These are phyloP conservation scores for Bassia scoparia DNA, from an alignment of 148 eudicot genomes.

Conservation along the genomic window DNA sequence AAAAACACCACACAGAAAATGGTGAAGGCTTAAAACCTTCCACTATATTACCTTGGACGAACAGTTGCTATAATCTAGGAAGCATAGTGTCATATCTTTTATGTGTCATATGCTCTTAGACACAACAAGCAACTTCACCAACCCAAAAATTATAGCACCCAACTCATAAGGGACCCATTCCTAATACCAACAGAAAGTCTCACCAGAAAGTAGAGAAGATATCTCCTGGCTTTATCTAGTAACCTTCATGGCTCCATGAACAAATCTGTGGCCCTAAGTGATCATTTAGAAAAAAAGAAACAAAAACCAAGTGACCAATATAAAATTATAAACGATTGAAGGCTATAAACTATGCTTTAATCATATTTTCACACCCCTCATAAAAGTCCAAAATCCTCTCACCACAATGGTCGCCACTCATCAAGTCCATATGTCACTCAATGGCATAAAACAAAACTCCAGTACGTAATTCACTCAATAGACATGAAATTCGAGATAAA, in stretches of 20 bases:
- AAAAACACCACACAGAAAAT: background rate
- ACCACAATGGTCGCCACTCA: no score
- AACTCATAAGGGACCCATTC: background rate
- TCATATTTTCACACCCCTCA: no score
- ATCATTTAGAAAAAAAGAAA: background rate
- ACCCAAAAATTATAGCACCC: no score
- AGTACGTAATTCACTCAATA: no score
- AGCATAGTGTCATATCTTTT: background rate
- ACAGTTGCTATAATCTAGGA: background rate
- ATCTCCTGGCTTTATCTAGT: background rate
- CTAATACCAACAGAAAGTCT: background rate
- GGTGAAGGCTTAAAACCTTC: background rate
- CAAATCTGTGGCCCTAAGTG: background rate
- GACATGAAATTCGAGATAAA: no score
- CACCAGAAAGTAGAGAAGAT: background rate
- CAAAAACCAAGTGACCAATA: no score
- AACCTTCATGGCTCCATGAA: background rate
- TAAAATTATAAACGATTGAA: no score
- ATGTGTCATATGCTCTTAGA: background rate
- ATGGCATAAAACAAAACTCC: no score
- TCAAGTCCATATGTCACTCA: no score
- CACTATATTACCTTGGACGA: background rate
- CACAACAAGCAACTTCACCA: background rate
- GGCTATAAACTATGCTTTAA: no score
- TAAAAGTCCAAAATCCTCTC: no score